A percentile compares a stretch with the other conserved stretches of the same genome.
Evolutionary conservation across 257 asterid genomes (phyloP).

Genomic region (Penstemon newberryi): DNA sequence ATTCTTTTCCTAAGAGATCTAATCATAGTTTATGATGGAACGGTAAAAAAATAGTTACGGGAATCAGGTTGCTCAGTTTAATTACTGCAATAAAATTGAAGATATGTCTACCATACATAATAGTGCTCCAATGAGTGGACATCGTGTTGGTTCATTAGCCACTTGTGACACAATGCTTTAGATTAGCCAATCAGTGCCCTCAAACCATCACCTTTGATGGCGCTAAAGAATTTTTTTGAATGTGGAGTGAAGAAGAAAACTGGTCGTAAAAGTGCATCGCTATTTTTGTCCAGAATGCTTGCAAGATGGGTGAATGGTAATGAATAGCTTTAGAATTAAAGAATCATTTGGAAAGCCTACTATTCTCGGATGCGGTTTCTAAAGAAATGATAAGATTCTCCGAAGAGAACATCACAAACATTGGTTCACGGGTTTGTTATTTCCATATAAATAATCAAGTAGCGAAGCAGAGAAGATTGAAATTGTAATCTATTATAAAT

Average conservation of each 20-base stretch:
- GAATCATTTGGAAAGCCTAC: conserved; percentile 68
- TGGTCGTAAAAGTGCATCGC: conserved; percentile 68
- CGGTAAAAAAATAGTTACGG: conserved; percentile 86
- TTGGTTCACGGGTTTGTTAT: conserved; percentile 72
- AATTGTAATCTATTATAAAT: conserved; percentile 48
- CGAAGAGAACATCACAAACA: conserved; percentile 33
- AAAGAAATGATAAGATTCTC: conserved; percentile 62
- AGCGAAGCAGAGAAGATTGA: conserved; percentile 51
- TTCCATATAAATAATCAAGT: conserved; percentile 76
- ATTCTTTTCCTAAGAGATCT: conserved; percentile 90
- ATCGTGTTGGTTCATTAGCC: conserved; percentile 91
- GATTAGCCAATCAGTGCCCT: conserved; percentile 92
- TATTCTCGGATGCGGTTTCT: conserved; percentile 67
- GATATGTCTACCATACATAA: conserved; percentile 17
- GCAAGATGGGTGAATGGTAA: conserved; percentile 59
- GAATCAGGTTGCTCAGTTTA: conserved; percentile 77
- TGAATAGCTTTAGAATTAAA: conserved; percentile 84
- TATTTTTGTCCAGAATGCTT: conserved; percentile 71
- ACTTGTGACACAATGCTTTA: conserved; percentile 96
- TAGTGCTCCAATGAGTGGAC: conserved; percentile 52
- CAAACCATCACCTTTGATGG: conserved; percentile 81
- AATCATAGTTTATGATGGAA: conserved; percentile 79
- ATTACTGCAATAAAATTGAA: conserved; percentile 31
- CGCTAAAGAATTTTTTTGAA: conserved; percentile 77
- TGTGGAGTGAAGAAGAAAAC: conserved; percentile 72